These are phyloP conservation scores for Hyaloscypha variabilis DNA, from an alignment of 495 filamentous ascomycete genomes.

Conservation along the genomic window DNA sequence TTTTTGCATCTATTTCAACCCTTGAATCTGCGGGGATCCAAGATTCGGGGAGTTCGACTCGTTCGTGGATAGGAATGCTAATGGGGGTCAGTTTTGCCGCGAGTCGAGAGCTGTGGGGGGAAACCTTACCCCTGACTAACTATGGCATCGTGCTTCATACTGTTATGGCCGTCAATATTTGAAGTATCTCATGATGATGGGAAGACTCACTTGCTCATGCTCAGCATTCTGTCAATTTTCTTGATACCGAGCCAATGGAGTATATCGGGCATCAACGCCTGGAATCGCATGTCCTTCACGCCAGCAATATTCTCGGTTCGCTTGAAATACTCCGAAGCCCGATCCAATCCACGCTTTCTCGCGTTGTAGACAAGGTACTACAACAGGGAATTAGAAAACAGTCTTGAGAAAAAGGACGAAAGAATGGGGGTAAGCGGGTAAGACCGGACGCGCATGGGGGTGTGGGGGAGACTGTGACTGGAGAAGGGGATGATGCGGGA, in stretches of 20 bases:
- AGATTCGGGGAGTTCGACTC: slow-evolving; percentile 90
- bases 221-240: slow-evolving; percentile 98
- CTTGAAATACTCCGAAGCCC: slow-evolving; percentile 96
- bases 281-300: slow-evolving; percentile 98
- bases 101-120: slow-evolving; percentile 4
- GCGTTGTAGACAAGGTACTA: slow-evolving; percentile 94
- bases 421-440: slow-evolving; percentile 15
- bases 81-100: slow-evolving; percentile 13
- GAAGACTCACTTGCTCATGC: slow-evolving; percentile 86
- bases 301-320: slow-evolving; percentile 96
- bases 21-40: slow-evolving; percentile 94
- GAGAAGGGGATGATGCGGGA: slow-evolving; percentile 3
- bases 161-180: slow-evolving; percentile 36
- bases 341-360: slow-evolving; percentile 80
- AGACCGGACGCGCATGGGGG: slow-evolving; percentile 17
- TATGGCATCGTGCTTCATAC: slow-evolving; percentile 99
- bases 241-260: slow-evolving; percentile 98
- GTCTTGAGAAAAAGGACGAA: slow-evolving; percentile 9
- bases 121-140: slow-evolving; percentile 79
- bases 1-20: slow-evolving; percentile 98
- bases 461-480: slow-evolving; percentile 23
- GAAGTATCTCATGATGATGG: slow-evolving; percentile 3
- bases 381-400: slow-evolving; percentile 26
- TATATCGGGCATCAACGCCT: slow-evolving; percentile 98
- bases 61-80: slow-evolving; percentile 87